A percentile compares a stretch with the other conserved stretches of the same genome.
These are phyloP conservation scores for Selenicereus undatus DNA, from an alignment of 148 eudicot species.

Conservation along the genomic window DNA sequence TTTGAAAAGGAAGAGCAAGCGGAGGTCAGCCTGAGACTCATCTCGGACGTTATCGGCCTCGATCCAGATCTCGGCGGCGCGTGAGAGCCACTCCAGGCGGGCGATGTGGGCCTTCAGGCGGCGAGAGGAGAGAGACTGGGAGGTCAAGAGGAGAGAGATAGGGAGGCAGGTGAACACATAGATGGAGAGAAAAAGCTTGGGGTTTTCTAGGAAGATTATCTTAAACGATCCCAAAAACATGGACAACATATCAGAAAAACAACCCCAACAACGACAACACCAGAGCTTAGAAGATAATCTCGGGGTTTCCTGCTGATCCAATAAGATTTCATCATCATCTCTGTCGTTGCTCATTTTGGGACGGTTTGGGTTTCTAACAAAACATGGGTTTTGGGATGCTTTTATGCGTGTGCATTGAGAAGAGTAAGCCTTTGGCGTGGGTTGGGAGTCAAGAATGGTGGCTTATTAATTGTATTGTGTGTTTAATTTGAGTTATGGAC, in stretches of 20 bases:
- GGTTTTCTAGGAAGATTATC: conserved; percentile 20
- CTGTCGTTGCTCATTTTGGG: not conserved
- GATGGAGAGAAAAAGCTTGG: conserved; percentile 14
- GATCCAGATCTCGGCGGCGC: conserved; percentile 17
- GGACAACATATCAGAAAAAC: conserved; percentile 9
- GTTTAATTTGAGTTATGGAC: too few species aligned
- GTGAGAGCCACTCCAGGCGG: conserved; percentile 18
- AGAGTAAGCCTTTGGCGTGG: too few species aligned
- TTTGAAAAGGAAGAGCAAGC: conserved; percentile 32
- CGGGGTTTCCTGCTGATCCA: not conserved
- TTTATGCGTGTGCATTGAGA: too few species aligned
- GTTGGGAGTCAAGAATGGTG: too few species aligned
- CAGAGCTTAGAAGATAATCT: not conserved
- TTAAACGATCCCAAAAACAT: conserved; percentile 22
- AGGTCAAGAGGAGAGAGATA: conserved; percentile 23
- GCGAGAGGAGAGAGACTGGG: conserved; percentile 20
- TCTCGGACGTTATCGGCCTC: conserved; percentile 20
- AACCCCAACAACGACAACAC: not conserved
- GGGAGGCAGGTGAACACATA: conserved; percentile 24
- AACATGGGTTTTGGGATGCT: too few species aligned
- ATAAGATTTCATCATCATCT: not conserved
- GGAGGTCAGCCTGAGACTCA: conserved; percentile 9
- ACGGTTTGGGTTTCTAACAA: too few species aligned
- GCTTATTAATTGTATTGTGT: too few species aligned
- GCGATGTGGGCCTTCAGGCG: conserved; percentile 6